Conservation (phyloP, 2,329 filamentous ascomycete genomes). For the Xylaria sp. region DNA sequence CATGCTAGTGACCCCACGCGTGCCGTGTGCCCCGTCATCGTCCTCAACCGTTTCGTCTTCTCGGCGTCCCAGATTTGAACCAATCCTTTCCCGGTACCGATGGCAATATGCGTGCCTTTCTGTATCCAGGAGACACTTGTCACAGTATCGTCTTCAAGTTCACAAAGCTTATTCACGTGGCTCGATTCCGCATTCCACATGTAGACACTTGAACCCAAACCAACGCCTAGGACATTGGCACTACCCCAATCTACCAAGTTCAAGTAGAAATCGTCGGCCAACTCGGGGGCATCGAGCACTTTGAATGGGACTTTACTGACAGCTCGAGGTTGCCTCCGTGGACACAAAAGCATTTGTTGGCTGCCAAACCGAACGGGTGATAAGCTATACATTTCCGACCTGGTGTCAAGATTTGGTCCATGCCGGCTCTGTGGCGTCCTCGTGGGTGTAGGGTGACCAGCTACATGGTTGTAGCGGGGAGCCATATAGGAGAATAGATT, state of each 20-base stretch:
- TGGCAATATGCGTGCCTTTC: conserved; percentile 89
- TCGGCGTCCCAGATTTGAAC: conserved; percentile 98
- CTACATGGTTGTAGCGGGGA: conserved; percentile 61
- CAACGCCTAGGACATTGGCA: conserved; percentile 88
- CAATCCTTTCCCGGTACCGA: conserved; percentile 88
- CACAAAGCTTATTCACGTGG: conserved; percentile 88
- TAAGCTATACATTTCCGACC: conserved; percentile 89
- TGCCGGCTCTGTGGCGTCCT: conserved; percentile 85
- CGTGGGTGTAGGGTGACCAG: conserved; percentile 80
- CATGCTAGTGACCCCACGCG: conserved; percentile 91
- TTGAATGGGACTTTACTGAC: conserved; percentile 98
- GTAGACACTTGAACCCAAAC: conserved; percentile 87
- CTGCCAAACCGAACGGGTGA: conserved; percentile 91
- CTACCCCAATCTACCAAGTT: conserved; percentile 98
- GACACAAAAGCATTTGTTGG: conserved; percentile 87
- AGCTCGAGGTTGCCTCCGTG: conserved; percentile 78
- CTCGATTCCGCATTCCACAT: conserved; percentile 96
- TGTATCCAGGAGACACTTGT: conserved; percentile 99
- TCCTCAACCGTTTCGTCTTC: conserved; percentile 74
- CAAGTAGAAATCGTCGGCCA: conserved; percentile 96
- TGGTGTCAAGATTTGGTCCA: conserved; percentile 80
- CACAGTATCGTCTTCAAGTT: conserved; percentile 85
- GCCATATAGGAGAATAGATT: conserved; percentile 93
- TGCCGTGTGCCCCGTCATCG: conserved; percentile 94
- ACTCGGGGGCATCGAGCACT: conserved; percentile 89